Percentiles rank a stretch among this genome's conserved stretches.
phyloP scores from a whole-genome alignment of 768 basidiomycete genomes.

The Boletus rubropictus region DNA sequence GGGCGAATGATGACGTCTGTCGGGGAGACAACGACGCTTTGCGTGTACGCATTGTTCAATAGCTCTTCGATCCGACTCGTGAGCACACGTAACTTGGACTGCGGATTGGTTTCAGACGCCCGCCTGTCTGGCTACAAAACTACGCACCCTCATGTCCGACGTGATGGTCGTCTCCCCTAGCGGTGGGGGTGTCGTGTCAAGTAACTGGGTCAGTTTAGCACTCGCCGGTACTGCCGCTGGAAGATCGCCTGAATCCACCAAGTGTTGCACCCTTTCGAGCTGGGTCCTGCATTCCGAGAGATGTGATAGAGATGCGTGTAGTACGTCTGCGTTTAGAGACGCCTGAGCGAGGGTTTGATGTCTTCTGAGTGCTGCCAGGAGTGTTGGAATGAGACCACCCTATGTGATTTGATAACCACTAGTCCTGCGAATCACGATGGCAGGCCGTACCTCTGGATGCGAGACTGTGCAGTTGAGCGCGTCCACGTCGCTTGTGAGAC shows the following conservation, averaged over 20 bases:
- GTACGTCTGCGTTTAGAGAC: conserved; percentile 47
- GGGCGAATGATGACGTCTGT: conserved; percentile 46
- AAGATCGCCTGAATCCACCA: conserved; percentile 55
- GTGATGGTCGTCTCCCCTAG: conserved; percentile 49
- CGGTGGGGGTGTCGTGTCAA: conserved; percentile 46
- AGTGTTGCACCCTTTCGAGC: conserved; percentile 38
- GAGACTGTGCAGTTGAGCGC: conserved; percentile 46
- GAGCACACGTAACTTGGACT: conserved; percentile 53
- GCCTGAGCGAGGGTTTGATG: conserved; percentile 64
- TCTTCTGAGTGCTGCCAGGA: conserved; percentile 48
- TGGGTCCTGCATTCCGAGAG: conserved; percentile 47
- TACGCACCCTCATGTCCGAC: conserved; percentile 52
- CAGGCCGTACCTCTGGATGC: conserved; percentile 49
- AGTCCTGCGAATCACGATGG: neutral
- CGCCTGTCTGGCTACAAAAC: neutral
- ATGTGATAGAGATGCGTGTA: conserved; percentile 48
- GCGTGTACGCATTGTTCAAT: conserved; percentile 60
- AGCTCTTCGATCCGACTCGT: conserved; percentile 65
- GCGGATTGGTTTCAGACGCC: conserved; percentile 1
- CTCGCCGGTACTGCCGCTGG: conserved; percentile 54
- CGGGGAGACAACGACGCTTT: conserved; percentile 49
- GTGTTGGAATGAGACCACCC: conserved; percentile 62
- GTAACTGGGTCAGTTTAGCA: conserved; percentile 36
- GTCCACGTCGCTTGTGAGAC: conserved; percentile 50
- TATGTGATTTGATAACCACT: conserved; percentile 28